Evolutionary conservation across 2,329 filamentous ascomycete genomes (phyloP).

Genomic region (Sclerotinia nivalis): DNA sequence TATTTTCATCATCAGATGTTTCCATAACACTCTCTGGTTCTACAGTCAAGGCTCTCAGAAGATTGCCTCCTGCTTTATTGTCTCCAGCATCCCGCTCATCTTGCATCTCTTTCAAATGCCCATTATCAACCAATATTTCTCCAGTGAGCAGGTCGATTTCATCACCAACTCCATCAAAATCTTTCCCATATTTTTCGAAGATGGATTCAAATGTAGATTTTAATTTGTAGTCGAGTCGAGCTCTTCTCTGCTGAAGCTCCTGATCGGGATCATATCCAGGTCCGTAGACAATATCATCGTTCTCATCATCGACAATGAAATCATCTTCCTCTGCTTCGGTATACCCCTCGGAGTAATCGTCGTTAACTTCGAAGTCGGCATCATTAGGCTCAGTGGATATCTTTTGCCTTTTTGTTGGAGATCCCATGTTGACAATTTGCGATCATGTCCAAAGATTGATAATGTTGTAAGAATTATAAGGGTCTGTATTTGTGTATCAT

Average conservation of each 20-base stretch:
- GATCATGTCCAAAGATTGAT: constrained; percentile 2
- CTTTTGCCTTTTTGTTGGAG: constrained; percentile 60
- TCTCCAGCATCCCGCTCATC: constrained; percentile 54
- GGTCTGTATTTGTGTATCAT: background rate
- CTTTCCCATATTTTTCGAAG: constrained; percentile 81
- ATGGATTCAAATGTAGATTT: constrained; percentile 86
- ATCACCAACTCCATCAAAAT: constrained; percentile 82
- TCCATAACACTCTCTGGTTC: constrained; percentile 33
- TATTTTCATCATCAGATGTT: constrained; percentile 35
- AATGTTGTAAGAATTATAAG: background rate
- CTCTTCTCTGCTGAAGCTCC: constrained; percentile 61
- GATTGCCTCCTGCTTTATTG: constrained; percentile 25
- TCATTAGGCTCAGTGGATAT: constrained; percentile 45
- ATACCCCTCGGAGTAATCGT: constrained; percentile 26
- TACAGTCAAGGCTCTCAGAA: constrained; percentile 39
- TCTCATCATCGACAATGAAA: constrained; percentile 22
- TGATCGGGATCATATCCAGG: constrained; percentile 53
- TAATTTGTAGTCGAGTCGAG: constrained; percentile 67
- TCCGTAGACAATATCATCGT: constrained; percentile 26
- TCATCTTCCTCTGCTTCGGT: constrained; percentile 27
- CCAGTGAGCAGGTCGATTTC: constrained; percentile 85
- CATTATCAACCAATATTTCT: constrained; percentile 85
- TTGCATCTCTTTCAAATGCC: constrained; percentile 70
- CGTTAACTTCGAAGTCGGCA: constrained; percentile 29
- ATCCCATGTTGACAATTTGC: constrained; percentile 51